Percentiles rank a stretch among this genome's conserved stretches.
Evolutionary conservation across 108 stramenopile species (phyloP).

Genomic region (Craspedostauros australis): DNA sequence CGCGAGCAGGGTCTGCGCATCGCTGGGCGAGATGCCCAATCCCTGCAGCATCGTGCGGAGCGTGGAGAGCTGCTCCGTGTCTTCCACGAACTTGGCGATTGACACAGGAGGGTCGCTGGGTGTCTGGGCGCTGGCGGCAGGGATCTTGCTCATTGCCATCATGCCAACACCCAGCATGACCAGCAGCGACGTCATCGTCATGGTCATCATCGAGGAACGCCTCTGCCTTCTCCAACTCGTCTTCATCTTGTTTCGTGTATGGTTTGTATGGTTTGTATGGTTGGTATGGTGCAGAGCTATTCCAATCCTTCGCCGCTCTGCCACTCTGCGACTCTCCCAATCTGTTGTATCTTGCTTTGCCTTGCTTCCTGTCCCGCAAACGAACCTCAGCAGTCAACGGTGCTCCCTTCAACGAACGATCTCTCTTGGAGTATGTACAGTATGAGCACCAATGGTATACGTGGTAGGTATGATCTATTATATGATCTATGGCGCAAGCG

Average conservation of each 20-base stretch:
- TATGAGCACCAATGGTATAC: no score
- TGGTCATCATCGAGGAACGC: background rate
- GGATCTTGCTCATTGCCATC: background rate
- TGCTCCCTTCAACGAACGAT: no score
- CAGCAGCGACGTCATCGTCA: background rate
- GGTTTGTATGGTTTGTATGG: background rate
- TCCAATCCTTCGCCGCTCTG: background rate
- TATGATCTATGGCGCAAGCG: no score
- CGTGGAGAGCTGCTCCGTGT: conserved; percentile 13
- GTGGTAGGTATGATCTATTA: no score
- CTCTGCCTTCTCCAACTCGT: background rate
- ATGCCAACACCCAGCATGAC: background rate
- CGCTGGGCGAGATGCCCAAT: conserved; percentile 20
- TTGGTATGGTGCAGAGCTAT: background rate
- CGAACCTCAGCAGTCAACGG: no score
- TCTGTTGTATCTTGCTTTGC: background rate
- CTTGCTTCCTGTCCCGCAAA: background rate
- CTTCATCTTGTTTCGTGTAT: background rate
- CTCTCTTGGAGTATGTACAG: no score
- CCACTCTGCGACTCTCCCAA: background rate
- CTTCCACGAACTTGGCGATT: background rate
- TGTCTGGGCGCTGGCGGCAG: background rate
- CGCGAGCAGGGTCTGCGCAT: conserved; percentile 30
- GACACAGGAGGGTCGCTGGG: background rate
- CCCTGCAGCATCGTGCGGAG: conserved; percentile 13